Percentiles rank a stretch among this genome's conserved stretches.
phyloP scores from a whole-genome alignment of 768 basidiomycete genomes.

The Auriculariales sp. region DNA sequence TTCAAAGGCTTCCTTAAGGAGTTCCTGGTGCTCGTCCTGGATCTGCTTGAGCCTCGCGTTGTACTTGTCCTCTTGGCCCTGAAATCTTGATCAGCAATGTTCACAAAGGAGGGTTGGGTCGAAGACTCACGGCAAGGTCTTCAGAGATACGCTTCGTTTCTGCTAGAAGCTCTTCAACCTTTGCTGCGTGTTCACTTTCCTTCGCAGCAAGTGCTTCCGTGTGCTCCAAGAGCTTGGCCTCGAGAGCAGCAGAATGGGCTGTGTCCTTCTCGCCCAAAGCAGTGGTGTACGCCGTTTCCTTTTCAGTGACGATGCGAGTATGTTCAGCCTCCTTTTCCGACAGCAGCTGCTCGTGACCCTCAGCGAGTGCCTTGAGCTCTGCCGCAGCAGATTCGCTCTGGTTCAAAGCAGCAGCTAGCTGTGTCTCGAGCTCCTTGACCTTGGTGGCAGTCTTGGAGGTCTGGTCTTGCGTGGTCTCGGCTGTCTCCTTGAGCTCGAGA shows the following conservation, averaged over 20 bases:
- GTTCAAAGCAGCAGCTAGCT: conserved; percentile 29
- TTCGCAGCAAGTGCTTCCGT: background rate
- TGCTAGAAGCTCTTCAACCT: conserved; percentile 36
- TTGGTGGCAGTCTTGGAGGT: conserved; percentile 29
- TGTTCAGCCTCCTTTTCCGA: background rate
- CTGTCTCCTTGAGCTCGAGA: conserved; percentile 57
- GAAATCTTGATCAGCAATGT: conserved; percentile 1
- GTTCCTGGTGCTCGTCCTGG: conserved; percentile 8
- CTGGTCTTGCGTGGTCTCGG: conserved; percentile 50
- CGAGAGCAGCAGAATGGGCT: conserved; percentile 2
- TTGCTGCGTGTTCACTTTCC: conserved; percentile 36
- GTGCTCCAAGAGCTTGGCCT: background rate
- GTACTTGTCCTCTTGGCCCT: conserved; percentile 63
- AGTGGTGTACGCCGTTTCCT: background rate
- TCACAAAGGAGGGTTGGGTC: background rate
- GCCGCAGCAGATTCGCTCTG: conserved; percentile 35
- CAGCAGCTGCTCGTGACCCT: conserved; percentile 32
- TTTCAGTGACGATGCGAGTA: background rate
- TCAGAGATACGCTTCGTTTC: conserved; percentile 43
- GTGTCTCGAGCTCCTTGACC: conserved; percentile 37
- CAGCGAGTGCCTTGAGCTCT: conserved; percentile 29
- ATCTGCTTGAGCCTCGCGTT: conserved; percentile 41
- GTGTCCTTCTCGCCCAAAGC: background rate
- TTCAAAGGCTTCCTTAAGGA: conserved; percentile 40
- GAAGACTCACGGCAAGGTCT: background rate